Percentiles rank a stretch among this genome's conserved stretches.
Conservation (phyloP, 139 green algal species). For the Chlamydomonas asymmetrica region DNA sequence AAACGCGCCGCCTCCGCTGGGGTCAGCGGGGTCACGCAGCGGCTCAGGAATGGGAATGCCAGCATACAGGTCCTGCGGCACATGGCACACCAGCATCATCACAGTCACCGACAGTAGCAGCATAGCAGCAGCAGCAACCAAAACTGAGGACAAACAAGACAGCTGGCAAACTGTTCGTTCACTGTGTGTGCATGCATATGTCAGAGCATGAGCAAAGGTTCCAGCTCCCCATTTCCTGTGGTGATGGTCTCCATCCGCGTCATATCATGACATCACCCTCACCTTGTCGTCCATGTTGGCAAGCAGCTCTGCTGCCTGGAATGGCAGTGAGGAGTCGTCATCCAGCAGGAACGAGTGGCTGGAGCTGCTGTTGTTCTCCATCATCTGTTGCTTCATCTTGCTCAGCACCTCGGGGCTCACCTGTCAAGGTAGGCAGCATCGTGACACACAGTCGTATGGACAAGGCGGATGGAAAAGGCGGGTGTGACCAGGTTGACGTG, state of each 20-base stretch:
- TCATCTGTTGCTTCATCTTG: constrained; percentile 91
- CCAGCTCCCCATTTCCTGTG: not conserved
- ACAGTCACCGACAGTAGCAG: not conserved
- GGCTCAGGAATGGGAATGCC: constrained; percentile 66
- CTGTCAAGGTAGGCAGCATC: no score
- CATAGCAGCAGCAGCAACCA: not conserved
- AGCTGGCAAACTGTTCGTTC: not conserved
- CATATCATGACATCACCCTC: not conserved
- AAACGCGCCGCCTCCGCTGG: constrained; percentile 42
- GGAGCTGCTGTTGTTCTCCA: constrained; percentile 66
- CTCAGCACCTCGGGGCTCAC: constrained; percentile 69
- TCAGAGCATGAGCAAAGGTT: not conserved
- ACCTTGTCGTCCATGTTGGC: constrained; percentile 66
- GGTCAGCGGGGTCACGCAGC: constrained; percentile 53
- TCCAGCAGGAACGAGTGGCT: constrained; percentile 97
- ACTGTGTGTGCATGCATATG: not conserved
- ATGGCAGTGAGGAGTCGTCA: constrained; percentile 92
- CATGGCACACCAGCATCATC: constrained; percentile 12
- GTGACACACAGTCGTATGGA: no score
- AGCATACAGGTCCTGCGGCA: constrained; percentile 69
- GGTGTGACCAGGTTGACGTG: no score
- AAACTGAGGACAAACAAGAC: not conserved
- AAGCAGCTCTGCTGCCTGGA: constrained; percentile 61
- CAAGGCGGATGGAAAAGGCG: no score
- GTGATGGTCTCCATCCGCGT: not conserved